Base-by-base conservation (phyloP, 306 rosid genomes). In the Acacia confusa region DNA sequence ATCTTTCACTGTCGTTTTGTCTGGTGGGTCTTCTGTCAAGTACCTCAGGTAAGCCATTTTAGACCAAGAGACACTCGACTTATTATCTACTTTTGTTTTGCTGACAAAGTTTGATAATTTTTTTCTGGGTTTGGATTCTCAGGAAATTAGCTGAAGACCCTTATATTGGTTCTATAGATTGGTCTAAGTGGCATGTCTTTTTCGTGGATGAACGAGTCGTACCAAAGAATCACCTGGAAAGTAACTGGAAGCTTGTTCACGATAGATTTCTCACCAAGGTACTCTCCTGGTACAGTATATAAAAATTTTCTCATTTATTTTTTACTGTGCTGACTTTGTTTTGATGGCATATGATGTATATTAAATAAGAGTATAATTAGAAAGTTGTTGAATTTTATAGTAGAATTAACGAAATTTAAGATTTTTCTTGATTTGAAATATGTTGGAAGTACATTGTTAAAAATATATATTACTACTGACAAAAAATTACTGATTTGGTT, bases 201-300 rank as follows among this genome's bases (percentile, higher is more conserved):
- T 85, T 90, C 89, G 88, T 82, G 66, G 94, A 88, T 43, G 92
- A 91, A 84, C 83, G 88, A 81, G 92, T 88, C 45, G 92, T 90
- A 73, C 89, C 89, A 4, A 90, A 86, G 80, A 86, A 85, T 82
- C 89, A 85, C 89, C 87, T 41, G 86, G 89, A 86, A 80, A 89
- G 88, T 78, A 88, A 88, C 22, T 90, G 89, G 65, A 91, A 88
- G 47, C 87, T 88, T 20, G 91, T 89, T 47, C 58, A 47, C 65
- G 92, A 88, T 84, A 92, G 91, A 34, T 85, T 91, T 65, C 89
- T 91, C 68, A 82, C 86, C 66, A 84, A 88, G 94, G 92, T 55
- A 52, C 16, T 12, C 8, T 7, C 40, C 40, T 36, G 40, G 40
- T 36, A 7, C 40, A 0, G 0, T 36, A 34, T 32, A 32, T 3